These are phyloP conservation scores for Betula pendula DNA, from an alignment of 306 rosid genomes.

Conservation along the genomic window DNA sequence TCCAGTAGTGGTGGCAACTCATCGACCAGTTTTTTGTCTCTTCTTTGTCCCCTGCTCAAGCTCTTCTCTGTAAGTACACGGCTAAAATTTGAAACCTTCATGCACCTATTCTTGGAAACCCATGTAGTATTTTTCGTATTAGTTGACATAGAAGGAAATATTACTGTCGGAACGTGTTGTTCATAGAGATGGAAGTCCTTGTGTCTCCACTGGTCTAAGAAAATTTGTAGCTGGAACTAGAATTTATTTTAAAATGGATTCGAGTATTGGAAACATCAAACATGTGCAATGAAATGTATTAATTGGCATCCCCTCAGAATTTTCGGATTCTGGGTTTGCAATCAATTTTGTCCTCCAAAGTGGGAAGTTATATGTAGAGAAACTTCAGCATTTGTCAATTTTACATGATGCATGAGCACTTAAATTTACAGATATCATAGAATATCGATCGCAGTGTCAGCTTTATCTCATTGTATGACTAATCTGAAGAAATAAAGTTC, in stretches of 20 bases:
- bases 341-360: neutral
- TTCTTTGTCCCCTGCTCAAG: slow-evolving; percentile 79
- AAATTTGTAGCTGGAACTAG: neutral
- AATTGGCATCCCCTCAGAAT: neutral
- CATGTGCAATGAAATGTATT: neutral
- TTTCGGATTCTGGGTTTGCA: neutral
- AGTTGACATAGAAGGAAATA: neutral
- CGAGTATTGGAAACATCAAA: neutral
- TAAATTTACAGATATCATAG: neutral
- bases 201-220: neutral
- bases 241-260: neutral
- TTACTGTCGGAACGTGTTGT: neutral
- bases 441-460: neutral
- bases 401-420: neutral
- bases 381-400: neutral
- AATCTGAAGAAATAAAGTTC: neutral
- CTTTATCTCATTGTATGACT: neutral
- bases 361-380: neutral
- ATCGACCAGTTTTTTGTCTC: slow-evolving; percentile 53
- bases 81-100: neutral
- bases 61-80: slow-evolving; percentile 58
- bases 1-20: slow-evolving; percentile 26
- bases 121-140: neutral
- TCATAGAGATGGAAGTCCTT: neutral
- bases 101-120: neutral